phyloP scores from a whole-genome alignment of 2,329 filamentous ascomycete genomes.

The Verticillium albo-atrum region DNA sequence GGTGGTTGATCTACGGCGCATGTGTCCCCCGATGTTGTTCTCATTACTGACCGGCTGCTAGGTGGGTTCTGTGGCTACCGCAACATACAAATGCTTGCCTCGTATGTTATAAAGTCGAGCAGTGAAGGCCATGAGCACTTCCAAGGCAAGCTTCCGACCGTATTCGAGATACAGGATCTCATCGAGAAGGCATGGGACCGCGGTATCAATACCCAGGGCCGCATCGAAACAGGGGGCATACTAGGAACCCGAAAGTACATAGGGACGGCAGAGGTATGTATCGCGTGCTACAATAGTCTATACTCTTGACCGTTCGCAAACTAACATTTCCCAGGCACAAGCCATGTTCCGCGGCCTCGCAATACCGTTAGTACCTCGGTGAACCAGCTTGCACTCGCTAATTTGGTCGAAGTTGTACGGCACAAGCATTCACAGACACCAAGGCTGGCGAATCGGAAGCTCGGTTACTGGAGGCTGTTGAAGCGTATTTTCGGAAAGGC shows the following conservation, averaged over 20 bases:
- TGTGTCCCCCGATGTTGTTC: background rate
- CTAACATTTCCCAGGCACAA: constrained; percentile 53
- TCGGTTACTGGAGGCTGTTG: constrained; percentile 62
- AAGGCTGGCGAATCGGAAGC: constrained; percentile 40
- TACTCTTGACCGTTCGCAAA: background rate
- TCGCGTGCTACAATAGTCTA: background rate
- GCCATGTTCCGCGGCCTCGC: constrained; percentile 68
- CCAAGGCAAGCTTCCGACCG: constrained; percentile 59
- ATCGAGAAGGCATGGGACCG: constrained; percentile 87
- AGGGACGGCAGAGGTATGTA: constrained; percentile 75
- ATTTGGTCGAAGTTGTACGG: constrained; percentile 47
- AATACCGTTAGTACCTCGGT: constrained; percentile 51
- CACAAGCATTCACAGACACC: constrained; percentile 53
- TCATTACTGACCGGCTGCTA: constrained; percentile 15
- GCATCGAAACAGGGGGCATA: constrained; percentile 81
- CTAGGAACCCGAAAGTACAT: constrained; percentile 91
- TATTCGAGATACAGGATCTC: constrained; percentile 77
- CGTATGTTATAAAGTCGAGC: constrained; percentile 63
- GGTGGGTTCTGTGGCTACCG: constrained; percentile 93
- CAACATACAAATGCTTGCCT: constrained; percentile 88
- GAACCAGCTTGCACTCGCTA: background rate
- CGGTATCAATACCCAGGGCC: constrained; percentile 71
- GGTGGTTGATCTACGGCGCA: constrained; percentile 32
- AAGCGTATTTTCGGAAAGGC: constrained; percentile 68
- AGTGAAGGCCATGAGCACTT: constrained; percentile 58